Evolutionary conservation across 768 basidiomycete species (phyloP).

Genomic region (Tricholomella constricta): DNA sequence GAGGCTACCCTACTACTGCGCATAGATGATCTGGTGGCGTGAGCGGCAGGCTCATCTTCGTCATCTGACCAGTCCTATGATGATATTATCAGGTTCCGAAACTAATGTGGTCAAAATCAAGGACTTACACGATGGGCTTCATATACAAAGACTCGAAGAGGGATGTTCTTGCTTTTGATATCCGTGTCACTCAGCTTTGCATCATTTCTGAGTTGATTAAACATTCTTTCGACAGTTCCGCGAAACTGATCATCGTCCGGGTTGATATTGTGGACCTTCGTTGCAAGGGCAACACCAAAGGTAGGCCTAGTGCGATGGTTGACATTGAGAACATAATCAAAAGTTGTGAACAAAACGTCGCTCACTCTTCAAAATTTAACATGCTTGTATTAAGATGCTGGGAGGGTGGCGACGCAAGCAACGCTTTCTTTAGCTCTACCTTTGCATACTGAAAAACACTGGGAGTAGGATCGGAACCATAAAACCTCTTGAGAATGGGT

Average conservation of each 20-base stretch:
- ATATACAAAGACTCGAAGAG: neutral
- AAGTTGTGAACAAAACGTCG: no score
- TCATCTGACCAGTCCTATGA: neutral
- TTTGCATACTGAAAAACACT: constrained; percentile 8
- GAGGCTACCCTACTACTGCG: neutral
- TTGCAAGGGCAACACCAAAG: constrained; percentile 6
- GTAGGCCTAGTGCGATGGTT: no score
- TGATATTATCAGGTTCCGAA: fast-evolving
- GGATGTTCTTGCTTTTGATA: neutral
- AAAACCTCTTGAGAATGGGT: neutral
- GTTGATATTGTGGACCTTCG: constrained; percentile 7
- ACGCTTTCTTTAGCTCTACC: constrained; percentile 3
- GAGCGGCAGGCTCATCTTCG: neutral
- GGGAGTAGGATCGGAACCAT: neutral
- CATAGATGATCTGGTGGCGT: neutral
- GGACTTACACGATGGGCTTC: neutral
- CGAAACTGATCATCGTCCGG: neutral
- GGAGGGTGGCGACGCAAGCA: neutral
- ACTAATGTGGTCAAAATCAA: no score
- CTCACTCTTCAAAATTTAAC: constrained; percentile 1
- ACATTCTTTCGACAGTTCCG: neutral
- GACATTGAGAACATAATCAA: no score
- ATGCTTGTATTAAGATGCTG: neutral
- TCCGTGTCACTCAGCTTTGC: neutral
- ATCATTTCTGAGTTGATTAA: neutral